phyloP scores from a whole-genome alignment of 2,329 filamentous ascomycete genomes.

The Acephala macrosclerotiorum region DNA sequence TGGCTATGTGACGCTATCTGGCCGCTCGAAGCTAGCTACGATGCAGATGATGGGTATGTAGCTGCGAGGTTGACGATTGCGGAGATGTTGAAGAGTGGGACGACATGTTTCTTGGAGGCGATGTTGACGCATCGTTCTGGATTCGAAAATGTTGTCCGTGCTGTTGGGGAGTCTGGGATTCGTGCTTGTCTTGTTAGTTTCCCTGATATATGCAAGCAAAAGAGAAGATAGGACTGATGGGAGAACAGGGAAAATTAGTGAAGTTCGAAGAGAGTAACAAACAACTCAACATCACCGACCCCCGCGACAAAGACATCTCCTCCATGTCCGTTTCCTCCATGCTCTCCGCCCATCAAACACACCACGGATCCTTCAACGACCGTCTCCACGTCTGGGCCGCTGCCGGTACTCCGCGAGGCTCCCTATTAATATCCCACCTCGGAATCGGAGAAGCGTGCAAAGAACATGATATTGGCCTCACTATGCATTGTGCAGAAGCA shows the following conservation, averaged over 20 bases:
- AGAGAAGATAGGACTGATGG: conserved; percentile 41
- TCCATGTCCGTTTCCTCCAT: conserved; percentile 47
- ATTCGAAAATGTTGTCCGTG: conserved; percentile 52
- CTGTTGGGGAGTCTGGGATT: conserved; percentile 53
- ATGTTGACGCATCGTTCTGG: conserved; percentile 57
- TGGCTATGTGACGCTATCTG: conserved; percentile 61
- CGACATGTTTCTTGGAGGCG: conserved; percentile 59
- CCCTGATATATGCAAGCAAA: neutral
- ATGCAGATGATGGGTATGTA: conserved; percentile 55
- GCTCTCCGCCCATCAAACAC: conserved; percentile 42
- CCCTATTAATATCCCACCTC: conserved; percentile 44
- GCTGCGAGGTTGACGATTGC: conserved; percentile 56
- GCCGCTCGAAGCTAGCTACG: conserved; percentile 54
- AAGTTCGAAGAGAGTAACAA: conserved; percentile 48
- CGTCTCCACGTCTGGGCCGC: conserved; percentile 57
- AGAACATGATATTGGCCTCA: conserved; percentile 45
- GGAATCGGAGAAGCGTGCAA: conserved; percentile 45
- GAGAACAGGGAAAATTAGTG: conserved; percentile 49
- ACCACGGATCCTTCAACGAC: conserved; percentile 49
- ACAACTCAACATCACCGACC: conserved; percentile 45
- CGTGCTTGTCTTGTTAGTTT: conserved; percentile 35
- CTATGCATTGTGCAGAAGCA: conserved; percentile 49
- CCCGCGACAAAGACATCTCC: conserved; percentile 46
- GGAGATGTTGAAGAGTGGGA: conserved; percentile 58
- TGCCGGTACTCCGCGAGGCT: conserved; percentile 55